These are phyloP conservation scores for Purpureocillium lavendulum DNA, from an alignment of 2,329 filamentous ascomycete species.

Conservation along the genomic window DNA sequence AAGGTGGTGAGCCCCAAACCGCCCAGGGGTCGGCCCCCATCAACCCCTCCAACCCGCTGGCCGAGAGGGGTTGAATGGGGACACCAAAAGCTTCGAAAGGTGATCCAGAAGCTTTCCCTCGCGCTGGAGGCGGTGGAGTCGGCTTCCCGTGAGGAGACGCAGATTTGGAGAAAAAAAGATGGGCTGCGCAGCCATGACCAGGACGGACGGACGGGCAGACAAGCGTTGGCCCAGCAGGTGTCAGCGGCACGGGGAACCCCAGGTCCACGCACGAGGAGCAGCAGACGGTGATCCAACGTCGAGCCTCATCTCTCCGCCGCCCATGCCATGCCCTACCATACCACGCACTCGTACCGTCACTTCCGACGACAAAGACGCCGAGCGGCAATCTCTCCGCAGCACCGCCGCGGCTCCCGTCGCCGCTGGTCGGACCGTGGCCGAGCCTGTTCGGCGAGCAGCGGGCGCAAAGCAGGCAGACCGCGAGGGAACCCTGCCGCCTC, in stretches of 20 bases:
- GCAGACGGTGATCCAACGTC: neutral
- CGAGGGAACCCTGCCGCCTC: neutral
- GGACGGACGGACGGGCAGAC: neutral
- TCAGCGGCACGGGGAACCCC: neutral
- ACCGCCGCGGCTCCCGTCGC: too few species aligned
- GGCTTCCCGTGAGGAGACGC: constrained; percentile 9
- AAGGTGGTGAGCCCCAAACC: constrained; percentile 6
- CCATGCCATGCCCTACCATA: too few species aligned
- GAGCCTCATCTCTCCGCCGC: too few species aligned
- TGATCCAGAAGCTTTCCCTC: constrained; percentile 15
- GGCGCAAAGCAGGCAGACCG: neutral
- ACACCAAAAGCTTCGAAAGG: constrained; percentile 13
- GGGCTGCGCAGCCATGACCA: neutral
- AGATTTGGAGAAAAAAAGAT: constrained; percentile 9
- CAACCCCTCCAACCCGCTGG: constrained; percentile 5
- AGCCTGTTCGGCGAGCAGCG: neutral
- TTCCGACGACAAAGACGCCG: too few species aligned
- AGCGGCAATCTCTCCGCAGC: too few species aligned
- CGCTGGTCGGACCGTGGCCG: too few species aligned
- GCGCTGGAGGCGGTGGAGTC: constrained; percentile 12
- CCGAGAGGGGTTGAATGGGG: constrained; percentile 3
- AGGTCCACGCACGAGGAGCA: too few species aligned
- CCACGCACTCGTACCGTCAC: too few species aligned
- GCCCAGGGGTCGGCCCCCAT: constrained; percentile 7
- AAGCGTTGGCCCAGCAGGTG: neutral